These are phyloP conservation scores for Aspergillus niger DNA, from an alignment of 2,329 filamentous ascomycete species.

Conservation along the genomic window DNA sequence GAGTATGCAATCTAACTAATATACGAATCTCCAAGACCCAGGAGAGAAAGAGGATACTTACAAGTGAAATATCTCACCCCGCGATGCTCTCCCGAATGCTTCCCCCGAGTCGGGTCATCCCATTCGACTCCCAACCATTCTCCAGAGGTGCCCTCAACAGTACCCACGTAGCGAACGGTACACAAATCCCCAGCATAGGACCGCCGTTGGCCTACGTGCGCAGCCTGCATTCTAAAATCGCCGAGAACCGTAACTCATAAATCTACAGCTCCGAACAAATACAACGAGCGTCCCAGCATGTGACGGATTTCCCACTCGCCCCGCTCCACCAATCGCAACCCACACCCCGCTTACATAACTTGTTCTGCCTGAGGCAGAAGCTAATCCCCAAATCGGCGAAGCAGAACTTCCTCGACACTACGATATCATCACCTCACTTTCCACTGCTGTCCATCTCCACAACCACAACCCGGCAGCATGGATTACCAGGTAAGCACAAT, in stretches of 20 bases:
- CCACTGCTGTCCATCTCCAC: not conserved
- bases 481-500: slow-evolving; percentile 51
- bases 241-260: not conserved
- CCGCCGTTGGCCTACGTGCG: slow-evolving; percentile 63
- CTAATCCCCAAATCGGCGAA: not conserved
- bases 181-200: slow-evolving; percentile 77
- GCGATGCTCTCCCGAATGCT: slow-evolving; percentile 83
- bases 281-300: not conserved
- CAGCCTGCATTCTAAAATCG: not conserved
- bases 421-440: slow-evolving; percentile 4
- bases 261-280: not conserved
- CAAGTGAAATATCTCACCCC: slow-evolving; percentile 81
- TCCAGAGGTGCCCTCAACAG: slow-evolving; percentile 73
- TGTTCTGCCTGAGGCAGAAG: not conserved
- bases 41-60: slow-evolving; percentile 40
- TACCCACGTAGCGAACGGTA: slow-evolving; percentile 81
- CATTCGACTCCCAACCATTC: slow-evolving; percentile 95
- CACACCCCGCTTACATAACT: slow-evolving; percentile 29
- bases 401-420: slow-evolving; percentile 12
- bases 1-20: slow-evolving; percentile 8
- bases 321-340: slow-evolving; percentile 12
- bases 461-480: slow-evolving; percentile 36
- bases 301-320: not conserved
- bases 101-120: slow-evolving; percentile 84
- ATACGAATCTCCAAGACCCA: no score